These are phyloP conservation scores for Moesziomyces parantarcticus DNA, from an alignment of 1,284 basidiomycete species.

Conservation along the genomic window DNA sequence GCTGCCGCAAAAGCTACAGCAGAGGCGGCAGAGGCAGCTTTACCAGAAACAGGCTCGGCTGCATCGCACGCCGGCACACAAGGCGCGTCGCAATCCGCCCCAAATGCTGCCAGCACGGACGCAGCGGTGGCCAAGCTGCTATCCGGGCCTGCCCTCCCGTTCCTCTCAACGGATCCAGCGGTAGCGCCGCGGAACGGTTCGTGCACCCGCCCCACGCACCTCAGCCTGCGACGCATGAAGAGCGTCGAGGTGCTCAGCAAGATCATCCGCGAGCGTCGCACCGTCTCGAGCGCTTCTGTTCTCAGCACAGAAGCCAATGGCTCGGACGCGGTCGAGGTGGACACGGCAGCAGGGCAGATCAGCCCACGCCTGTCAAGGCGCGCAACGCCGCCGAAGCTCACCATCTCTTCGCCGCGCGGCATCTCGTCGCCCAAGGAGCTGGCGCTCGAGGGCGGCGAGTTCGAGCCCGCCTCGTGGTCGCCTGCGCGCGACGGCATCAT, in stretches of 20 bases:
- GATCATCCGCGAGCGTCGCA: conserved; percentile 32
- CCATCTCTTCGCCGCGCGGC: conserved; percentile 45
- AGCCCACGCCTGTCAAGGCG: conserved; percentile 28
- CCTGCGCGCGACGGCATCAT: conserved; percentile 20
- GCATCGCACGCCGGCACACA: neutral
- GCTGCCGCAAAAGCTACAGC: conserved; percentile 5
- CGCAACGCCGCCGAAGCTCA: conserved; percentile 39
- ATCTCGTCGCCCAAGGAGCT: conserved; percentile 47
- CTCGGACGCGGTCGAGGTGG: conserved; percentile 2
- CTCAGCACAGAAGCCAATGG: neutral
- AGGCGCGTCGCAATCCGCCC: neutral
- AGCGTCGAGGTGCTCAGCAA: conserved; percentile 48
- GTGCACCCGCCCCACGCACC: conserved; percentile 33
- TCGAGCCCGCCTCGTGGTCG: conserved; percentile 43
- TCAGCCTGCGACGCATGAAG: conserved; percentile 46
- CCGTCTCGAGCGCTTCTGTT: conserved; percentile 5
- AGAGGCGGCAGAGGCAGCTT: neutral
- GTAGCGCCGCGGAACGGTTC: conserved; percentile 43
- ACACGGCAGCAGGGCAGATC: conserved; percentile 16
- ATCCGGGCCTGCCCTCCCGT: conserved; percentile 32
- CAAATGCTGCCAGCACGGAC: conserved; percentile 1
- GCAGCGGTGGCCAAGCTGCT: conserved; percentile 26
- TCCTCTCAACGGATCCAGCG: conserved; percentile 43
- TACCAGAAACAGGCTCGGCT: too few relatives aligned
- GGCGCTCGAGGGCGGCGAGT: conserved; percentile 33